Evolutionary conservation across 768 basidiomycete genomes (phyloP).

Genomic region (Fistulinella prunicolor): DNA sequence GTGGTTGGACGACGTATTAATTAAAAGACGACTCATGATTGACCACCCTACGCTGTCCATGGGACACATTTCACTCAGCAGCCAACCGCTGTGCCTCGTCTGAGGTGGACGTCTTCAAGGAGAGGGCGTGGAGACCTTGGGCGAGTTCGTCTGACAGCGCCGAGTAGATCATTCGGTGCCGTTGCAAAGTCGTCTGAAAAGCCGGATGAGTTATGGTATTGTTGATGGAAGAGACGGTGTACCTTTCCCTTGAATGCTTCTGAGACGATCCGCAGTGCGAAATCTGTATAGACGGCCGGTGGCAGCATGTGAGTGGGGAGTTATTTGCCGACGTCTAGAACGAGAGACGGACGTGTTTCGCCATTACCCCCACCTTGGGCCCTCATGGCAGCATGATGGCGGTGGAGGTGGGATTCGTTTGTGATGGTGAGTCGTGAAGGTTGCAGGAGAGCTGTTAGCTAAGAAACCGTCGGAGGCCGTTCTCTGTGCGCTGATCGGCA

Average conservation of each 20-base stretch:
- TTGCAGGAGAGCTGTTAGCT: conserved; percentile 62
- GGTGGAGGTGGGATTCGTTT: conserved; percentile 84
- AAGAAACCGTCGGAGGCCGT: conserved; percentile 22
- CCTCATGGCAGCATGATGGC: conserved; percentile 82
- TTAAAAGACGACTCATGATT: conserved; percentile 32
- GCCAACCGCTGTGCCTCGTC: conserved; percentile 40
- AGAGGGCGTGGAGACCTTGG: conserved; percentile 73
- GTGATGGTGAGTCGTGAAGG: conserved; percentile 64
- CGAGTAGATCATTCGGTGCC: conserved; percentile 77
- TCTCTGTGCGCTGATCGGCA: conserved; percentile 23
- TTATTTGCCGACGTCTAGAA: conserved; percentile 14
- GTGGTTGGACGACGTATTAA: conserved; percentile 26
- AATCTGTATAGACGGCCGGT: conserved; percentile 50
- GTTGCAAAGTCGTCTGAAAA: conserved; percentile 66
- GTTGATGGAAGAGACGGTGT: conserved; percentile 15
- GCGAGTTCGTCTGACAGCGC: conserved; percentile 69
- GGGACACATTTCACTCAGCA: conserved; percentile 19
- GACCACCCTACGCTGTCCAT: conserved; percentile 15
- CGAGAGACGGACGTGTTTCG: conserved; percentile 71
- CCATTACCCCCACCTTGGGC: conserved; percentile 61
- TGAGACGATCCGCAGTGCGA: conserved; percentile 71
- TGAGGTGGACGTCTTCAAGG: conserved; percentile 69
- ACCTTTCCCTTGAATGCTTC: conserved; percentile 75
- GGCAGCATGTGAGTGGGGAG: conserved; percentile 24
- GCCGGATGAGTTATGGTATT: conserved; percentile 12